phyloP scores from a whole-genome alignment of 352 stramenopile species.

The Phytophthora palmivora region DNA sequence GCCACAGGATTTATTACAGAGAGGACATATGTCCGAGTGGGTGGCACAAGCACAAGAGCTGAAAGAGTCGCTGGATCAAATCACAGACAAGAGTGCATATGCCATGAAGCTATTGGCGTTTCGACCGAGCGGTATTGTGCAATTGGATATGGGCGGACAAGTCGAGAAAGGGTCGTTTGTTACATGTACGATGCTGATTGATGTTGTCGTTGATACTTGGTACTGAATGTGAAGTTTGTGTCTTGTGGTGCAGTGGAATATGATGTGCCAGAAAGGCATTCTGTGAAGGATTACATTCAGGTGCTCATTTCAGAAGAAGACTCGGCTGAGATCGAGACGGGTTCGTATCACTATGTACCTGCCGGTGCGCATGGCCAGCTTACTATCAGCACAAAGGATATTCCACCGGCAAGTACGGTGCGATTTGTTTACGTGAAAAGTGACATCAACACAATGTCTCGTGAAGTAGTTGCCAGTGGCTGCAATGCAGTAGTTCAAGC shows the following conservation, averaged over 20 bases:
- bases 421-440: conserved; percentile 90
- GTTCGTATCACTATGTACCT: conserved; percentile 80
- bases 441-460: conserved; percentile 88
- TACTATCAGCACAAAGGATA: conserved; percentile 80
- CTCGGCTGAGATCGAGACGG: conserved; percentile 76
- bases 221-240: not conserved
- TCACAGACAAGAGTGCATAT: conserved; percentile 70
- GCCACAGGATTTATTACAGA: conserved; percentile 80
- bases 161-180: conserved; percentile 87
- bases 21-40: conserved; percentile 76
- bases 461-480: conserved; percentile 83
- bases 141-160: conserved; percentile 84
- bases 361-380: conserved; percentile 68
- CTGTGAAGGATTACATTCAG: conserved; percentile 88
- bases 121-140: conserved; percentile 82
- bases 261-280: conserved; percentile 83
- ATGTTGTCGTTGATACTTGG: conserved; percentile 1
- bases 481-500: conserved; percentile 87
- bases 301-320: conserved; percentile 80
- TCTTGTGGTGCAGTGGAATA: conserved; percentile 66
- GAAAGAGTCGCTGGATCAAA: conserved; percentile 74
- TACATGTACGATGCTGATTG: conserved; percentile 53
- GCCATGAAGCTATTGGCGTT: conserved; percentile 82
- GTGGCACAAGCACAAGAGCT: conserved; percentile 70
- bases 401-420: conserved; percentile 68